Conservation (phyloP, 1,139 yeast genomes). For the Protomyces pachydermus region DNA sequence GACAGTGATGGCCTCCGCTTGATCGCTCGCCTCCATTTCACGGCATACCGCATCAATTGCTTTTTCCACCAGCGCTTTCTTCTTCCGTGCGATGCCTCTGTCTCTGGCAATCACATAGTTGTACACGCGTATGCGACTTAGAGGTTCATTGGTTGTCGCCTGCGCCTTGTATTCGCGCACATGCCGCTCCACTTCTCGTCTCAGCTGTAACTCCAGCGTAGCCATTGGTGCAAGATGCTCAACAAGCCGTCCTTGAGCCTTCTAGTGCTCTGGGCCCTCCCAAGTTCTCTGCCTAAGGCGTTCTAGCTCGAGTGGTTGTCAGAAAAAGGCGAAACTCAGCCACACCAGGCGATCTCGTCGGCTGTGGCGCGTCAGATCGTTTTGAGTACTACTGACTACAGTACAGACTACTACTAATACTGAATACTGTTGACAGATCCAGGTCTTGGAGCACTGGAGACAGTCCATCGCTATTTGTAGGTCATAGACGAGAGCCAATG, state of each 20-base stretch:
- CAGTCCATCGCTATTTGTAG: background rate
- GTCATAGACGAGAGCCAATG: background rate
- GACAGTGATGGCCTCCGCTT: background rate
- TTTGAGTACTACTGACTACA: no score
- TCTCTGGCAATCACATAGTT: conserved; percentile 14
- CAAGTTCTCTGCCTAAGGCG: no score
- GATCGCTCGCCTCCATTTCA: conserved; percentile 3
- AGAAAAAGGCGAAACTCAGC: background rate
- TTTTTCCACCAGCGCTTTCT: conserved; percentile 12
- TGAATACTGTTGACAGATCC: no score
- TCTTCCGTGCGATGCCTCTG: conserved; percentile 12
- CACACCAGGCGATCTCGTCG: background rate
- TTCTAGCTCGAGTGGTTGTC: background rate
- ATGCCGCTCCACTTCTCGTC: conserved; percentile 4
- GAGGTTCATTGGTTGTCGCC: background rate
- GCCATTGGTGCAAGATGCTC: background rate
- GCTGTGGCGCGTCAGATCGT: no score
- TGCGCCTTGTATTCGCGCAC: conserved; percentile 4
- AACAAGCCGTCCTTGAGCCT: no score
- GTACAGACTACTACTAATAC: no score
- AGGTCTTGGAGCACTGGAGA: background rate
- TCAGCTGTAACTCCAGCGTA: conserved; percentile 7
- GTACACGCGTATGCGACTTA: conserved; percentile 13
- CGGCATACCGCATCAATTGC: conserved; percentile 15
- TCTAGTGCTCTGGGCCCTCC: no score